Conservation (phyloP, 1,284 basidiomycete species). For the Papiliotrema flavescens region DNA sequence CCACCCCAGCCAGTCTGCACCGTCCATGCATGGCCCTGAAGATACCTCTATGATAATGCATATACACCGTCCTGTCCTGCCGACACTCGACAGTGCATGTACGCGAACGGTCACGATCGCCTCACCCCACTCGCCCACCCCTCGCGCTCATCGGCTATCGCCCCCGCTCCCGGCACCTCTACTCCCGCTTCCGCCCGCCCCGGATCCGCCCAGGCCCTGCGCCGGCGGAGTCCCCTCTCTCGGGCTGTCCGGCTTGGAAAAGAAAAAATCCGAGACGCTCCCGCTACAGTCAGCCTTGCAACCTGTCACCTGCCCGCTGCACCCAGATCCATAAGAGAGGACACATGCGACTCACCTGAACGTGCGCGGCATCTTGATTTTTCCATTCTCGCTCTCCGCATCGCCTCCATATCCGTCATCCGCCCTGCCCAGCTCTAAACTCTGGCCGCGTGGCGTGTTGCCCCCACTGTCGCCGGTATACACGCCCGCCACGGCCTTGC, state of each 20-base stretch:
- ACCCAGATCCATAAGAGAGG: too few relatives aligned
- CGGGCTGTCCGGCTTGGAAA: slow-evolving; percentile 23
- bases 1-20: neutral
- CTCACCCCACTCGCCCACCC: neutral
- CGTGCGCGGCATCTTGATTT: slow-evolving; percentile 42
- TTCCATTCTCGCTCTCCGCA: slow-evolving; percentile 47
- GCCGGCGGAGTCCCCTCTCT: neutral
- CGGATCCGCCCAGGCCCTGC: neutral
- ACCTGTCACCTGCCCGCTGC: too few relatives aligned
- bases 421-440: slow-evolving; percentile 29
- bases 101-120: neutral
- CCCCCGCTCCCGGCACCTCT: too few relatives aligned
- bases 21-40: neutral
- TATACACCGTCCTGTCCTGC: neutral
- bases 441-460: slow-evolving; percentile 26
- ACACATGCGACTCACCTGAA: slow-evolving; percentile 46
- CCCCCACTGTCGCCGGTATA: slow-evolving; percentile 28
- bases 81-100: neutral
- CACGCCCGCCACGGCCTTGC: slow-evolving; percentile 17
- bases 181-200: neutral
- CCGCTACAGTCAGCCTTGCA: slow-evolving; percentile 23
- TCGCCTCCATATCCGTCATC: slow-evolving; percentile 27
- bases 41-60: neutral
- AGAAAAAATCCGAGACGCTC: slow-evolving; percentile 41
- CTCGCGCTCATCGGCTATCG: neutral